Base-by-base conservation (phyloP, 495 filamentous ascomycete species). In the Neurospora sublineolata region DNA sequence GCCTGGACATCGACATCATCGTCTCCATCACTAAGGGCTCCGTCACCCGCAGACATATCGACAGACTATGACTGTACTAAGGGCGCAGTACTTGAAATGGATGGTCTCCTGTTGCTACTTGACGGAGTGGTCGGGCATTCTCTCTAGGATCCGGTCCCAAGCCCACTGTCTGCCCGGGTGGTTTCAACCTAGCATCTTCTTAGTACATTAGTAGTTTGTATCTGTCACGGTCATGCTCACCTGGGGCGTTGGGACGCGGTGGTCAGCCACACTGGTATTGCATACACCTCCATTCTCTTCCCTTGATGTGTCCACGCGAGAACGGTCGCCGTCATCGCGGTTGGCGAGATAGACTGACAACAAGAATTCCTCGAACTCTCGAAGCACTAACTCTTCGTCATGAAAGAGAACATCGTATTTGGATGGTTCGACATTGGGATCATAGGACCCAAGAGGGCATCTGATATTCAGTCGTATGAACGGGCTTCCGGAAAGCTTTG, bases 371-470 rank as follows among this genome's bases (percentile, higher is more conserved):
- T 90, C 86, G 3, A 90, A 83, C 5, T 85, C 72, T 4, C 78
- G 75, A 4, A 81, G 64, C 10, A 97, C 70, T 3, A 73, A 4
- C 0, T 87, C 77, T 37, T 88, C 83, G 58, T 95, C 82, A 37
- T 85, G 82, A 76, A 99, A 97, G 0, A 97, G 70, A 3, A 97
- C 87, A 78, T 97, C 90, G 73, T 97, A 91, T 77, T 99, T 99
- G 0, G 90, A 87, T 0, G 94, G 94, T 76, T 98, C 94, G 69
- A 98, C 85, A 75, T 97, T 98, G 3, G 87, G 85, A 82, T 98
- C 94, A 73, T 99, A 97, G 68, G 84, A 90, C 16, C 86, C 88
- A 5, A 77, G 78, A 1, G 90, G 87, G 75, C 94, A 97, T 5
- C 76, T 76, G 7, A 99, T 87, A 70, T 93, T 89, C 58, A 98